A percentile compares a stretch with the other conserved stretches of the same genome.
Conservation (phyloP, 2,329 filamentous ascomycete genomes). For the Fusarium falciforme region DNA sequence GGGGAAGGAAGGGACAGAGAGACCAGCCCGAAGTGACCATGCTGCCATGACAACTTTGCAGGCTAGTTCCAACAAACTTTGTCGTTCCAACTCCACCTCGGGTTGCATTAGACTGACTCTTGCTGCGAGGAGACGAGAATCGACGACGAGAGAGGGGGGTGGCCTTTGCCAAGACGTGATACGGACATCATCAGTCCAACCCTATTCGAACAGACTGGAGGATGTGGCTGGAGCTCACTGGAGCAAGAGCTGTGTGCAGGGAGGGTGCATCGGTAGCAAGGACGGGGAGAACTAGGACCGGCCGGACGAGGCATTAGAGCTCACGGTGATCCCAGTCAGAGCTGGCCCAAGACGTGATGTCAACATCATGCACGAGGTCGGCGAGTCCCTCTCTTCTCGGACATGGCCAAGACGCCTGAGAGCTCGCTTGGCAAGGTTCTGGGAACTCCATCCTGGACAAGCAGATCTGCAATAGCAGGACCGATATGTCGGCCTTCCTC, state of each 20-base stretch:
- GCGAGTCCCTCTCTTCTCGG: conserved; percentile 23
- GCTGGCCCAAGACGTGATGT: conserved; percentile 31
- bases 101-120: conserved; percentile 37
- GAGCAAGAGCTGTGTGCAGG: conserved; percentile 38
- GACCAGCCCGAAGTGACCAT: conserved; percentile 27
- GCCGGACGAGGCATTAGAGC: conserved; percentile 17
- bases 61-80: conserved; percentile 28
- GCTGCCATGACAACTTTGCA: conserved; percentile 37
- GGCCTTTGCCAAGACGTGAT: conserved; percentile 40
- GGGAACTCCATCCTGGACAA: conserved; percentile 28
- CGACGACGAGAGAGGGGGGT: conserved; percentile 34
- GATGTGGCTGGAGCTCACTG: conserved; percentile 46
- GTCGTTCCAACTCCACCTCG: conserved; percentile 33
- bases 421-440: conserved; percentile 35
- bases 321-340: conserved; percentile 5
- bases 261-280: conserved; percentile 20
- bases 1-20: conserved; percentile 6
- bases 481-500: conserved; percentile 34
- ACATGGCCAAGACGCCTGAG: conserved; percentile 23
- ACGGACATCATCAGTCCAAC: conserved; percentile 39
- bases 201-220: conserved; percentile 23
- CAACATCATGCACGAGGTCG: conserved; percentile 42
- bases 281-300: conserved; percentile 19
- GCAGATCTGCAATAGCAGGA: conserved; percentile 36
- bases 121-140: conserved; percentile 37